Evolutionary conservation across 2,329 filamentous ascomycete species (phyloP).

Genomic region (Capronia epimyces): DNA sequence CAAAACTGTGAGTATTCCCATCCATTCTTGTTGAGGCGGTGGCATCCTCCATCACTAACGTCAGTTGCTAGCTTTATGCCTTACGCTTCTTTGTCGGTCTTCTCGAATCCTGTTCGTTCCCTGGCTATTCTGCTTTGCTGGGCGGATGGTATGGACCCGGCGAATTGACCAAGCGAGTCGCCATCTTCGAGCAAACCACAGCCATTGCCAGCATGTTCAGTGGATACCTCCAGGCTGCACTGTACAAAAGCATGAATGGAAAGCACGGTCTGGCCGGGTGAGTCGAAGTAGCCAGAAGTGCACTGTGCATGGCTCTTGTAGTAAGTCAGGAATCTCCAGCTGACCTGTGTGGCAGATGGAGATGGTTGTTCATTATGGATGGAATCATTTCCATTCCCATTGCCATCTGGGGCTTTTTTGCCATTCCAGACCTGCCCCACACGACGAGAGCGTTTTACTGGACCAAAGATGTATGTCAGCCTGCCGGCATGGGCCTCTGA

Average conservation of each 20-base stretch:
- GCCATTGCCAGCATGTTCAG: slow-evolving; percentile 41
- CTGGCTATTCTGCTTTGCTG: slow-evolving; percentile 33
- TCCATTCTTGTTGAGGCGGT: neutral
- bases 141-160: slow-evolving; percentile 44
- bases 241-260: slow-evolving; percentile 49
- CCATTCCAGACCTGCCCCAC: slow-evolving; percentile 37
- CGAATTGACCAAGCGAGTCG: slow-evolving; percentile 48
- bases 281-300: no score
- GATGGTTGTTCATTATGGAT: slow-evolving; percentile 38
- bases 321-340: no score
- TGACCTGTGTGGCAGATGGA: slow-evolving; percentile 12
- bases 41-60: neutral
- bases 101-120: slow-evolving; percentile 26
- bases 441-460: slow-evolving; percentile 36
- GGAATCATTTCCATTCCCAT: slow-evolving; percentile 41
- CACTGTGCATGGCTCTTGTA: no score
- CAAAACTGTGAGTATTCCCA: neutral
- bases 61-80: neutral
- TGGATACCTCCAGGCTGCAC: slow-evolving; percentile 51
- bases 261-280: slow-evolving; percentile 43
- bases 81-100: slow-evolving; percentile 7
- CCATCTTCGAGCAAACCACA: slow-evolving; percentile 47
- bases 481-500: neutral
- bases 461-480: slow-evolving; percentile 18
- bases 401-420: slow-evolving; percentile 40